Evolutionary conservation across 2,329 filamentous ascomycete genomes (phyloP), one percentile per base, ranked within the genome.

Genomic region (Calonectria ilicicola): DNA sequence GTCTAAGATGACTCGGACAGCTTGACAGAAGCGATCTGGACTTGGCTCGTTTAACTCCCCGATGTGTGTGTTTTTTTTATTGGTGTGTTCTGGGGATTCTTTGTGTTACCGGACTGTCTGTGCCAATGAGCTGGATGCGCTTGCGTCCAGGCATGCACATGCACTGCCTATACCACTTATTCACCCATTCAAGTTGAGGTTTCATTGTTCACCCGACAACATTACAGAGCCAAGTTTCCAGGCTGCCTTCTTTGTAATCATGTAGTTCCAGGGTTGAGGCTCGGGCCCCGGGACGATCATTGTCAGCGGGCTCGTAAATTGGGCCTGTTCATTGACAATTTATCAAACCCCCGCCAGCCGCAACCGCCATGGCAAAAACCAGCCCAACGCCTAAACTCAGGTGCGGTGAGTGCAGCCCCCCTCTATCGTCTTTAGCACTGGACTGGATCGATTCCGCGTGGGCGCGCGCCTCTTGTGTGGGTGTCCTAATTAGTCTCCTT

Each of bases 391-490:
- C 23, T 17, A 32, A 60, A 26, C 19, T 40, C 44, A 51, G 15
- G 51, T 47, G 62, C 51, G 69, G 63, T 62, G 69, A 35, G 38
- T 56, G 69, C 44, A 19, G 51, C 62, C 21, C 69, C 69, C 56
- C 53, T 70, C 68, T 44, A 60, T 60, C 35, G 32, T 49, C 60
- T 40, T 64, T 71, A 71, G 69, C 56, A 47, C 44, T 47, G 69
- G 64, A 38, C 46, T 46, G 38, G 69, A 46, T 67, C 32, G 64
- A 66, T 71, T 71, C 69, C 69, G 69, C 69, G 64, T 49, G 62
- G 40, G 35, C 56, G 46, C 32, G 64, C 46, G 66, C 32, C 32
- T 62, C 32, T 38, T 38, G 29, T 26, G 49, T 49, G 67, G 23
- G 47, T 38, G 44, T 64, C 27, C 40, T 46, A 19, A 58, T 38